phyloP scores from a whole-genome alignment of 2,329 filamentous ascomycete species.

The Apiospora hydei region DNA sequence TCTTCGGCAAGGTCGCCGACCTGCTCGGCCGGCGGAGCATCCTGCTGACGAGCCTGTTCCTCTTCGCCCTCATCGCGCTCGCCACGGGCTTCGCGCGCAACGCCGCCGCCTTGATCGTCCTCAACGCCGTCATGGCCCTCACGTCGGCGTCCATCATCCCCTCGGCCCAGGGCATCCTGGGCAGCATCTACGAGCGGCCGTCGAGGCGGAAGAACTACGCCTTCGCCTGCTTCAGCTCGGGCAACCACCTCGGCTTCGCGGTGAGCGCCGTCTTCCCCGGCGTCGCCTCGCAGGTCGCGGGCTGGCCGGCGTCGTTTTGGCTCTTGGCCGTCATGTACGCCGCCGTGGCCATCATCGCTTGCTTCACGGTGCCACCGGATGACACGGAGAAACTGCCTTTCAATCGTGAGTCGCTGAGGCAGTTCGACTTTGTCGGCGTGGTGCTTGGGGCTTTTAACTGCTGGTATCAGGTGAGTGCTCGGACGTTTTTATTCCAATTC shows the following conservation, averaged over 20 bases:
- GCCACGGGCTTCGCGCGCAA: conserved; percentile 66
- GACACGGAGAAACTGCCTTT: conserved; percentile 44
- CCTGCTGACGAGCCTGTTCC: conserved; percentile 65
- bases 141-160: conserved; percentile 69
- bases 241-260: conserved; percentile 47
- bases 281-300: conserved; percentile 65
- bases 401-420: conserved; percentile 52
- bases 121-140: conserved; percentile 65
- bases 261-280: conserved; percentile 62
- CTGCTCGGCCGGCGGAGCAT: conserved; percentile 69
- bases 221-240: conserved; percentile 42
- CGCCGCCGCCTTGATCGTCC: conserved; percentile 66
- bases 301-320: conserved; percentile 70
- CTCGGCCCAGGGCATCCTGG: conserved; percentile 68
- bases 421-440: conserved; percentile 68
- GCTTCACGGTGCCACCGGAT: conserved; percentile 67
- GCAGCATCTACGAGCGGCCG: conserved; percentile 68
- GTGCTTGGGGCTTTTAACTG: conserved; percentile 67
- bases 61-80: conserved; percentile 64
- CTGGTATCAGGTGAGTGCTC: conserved; percentile 54
- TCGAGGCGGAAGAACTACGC: conserved; percentile 44
- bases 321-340: conserved; percentile 70
- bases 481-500: conserved; percentile 54
- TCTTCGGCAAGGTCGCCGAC: conserved; percentile 71
- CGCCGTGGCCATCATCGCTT: conserved; percentile 61